phyloP scores from a whole-genome alignment of 345 rosid species.

The Arabidopsis arenosa region DNA sequence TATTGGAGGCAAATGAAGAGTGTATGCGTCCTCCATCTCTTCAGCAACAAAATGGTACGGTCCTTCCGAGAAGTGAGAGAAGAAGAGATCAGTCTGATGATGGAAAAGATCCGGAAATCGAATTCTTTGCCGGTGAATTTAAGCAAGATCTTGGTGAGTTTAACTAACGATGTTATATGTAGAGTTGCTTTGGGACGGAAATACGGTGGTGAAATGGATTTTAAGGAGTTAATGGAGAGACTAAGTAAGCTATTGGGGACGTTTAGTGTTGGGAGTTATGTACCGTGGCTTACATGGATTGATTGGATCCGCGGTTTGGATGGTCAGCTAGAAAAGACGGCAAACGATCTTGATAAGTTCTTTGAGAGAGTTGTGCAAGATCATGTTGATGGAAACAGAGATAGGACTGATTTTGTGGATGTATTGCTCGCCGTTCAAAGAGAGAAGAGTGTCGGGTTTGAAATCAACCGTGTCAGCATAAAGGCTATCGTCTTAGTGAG shows the following conservation, averaged over 20 bases:
- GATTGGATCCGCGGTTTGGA: conserved; percentile 36
- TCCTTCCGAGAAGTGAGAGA: conserved; percentile 48
- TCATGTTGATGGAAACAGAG: neutral
- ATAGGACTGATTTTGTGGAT: conserved; percentile 17
- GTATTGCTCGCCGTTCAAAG: conserved; percentile 37
- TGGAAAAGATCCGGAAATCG: conserved; percentile 41
- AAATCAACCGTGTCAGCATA: conserved; percentile 37
- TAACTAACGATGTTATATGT: conserved; percentile 55
- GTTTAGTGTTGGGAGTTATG: conserved; percentile 50
- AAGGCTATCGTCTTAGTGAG: conserved; percentile 54
- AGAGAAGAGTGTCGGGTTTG: conserved; percentile 37
- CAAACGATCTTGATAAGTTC: conserved; percentile 44
- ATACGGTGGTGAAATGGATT: conserved; percentile 49
- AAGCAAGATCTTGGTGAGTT: conserved; percentile 38
- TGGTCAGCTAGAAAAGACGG: conserved; percentile 26
- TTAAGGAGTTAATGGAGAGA: conserved; percentile 44
- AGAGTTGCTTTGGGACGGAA: conserved; percentile 61
- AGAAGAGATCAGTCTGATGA: conserved; percentile 51
- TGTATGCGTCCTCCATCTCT: conserved; percentile 50
- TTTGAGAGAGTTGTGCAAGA: conserved; percentile 41
- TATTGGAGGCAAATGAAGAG: conserved; percentile 73
- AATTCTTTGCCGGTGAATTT: conserved; percentile 44
- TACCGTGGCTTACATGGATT: conserved; percentile 64
- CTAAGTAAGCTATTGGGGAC: conserved; percentile 43
- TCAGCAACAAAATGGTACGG: conserved; percentile 53